Base-by-base conservation (phyloP, 1,284 basidiomycete species). In the Exobasidium cylindrosporum region DNA sequence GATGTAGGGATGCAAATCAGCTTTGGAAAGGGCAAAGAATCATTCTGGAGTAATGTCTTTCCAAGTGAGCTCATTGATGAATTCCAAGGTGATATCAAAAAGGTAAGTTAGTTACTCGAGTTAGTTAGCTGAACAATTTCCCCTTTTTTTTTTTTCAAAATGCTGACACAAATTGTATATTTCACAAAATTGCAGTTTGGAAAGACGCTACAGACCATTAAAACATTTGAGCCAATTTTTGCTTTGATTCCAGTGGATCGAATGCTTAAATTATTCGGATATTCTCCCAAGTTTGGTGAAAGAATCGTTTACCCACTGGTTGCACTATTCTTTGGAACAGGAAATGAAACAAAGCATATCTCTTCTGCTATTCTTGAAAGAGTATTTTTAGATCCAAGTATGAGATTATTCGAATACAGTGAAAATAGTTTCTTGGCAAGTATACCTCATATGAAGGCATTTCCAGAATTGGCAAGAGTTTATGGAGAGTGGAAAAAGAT, bases 241-340 rank as follows among this genome's bases (percentile, higher is more conserved):
- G 70, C 74, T 30, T 66, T 74, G 24, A 73, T 76, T 52, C 74
- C 74, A 7, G 72, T 76, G 11, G 61, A 69, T 45, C 49, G 61
- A 4, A 74, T 74, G 72, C 57, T 76, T 30, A 65, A 64, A 53
- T 58, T 76, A 60, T 74, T 76, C 56, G 66, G 71, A 11, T 76
- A 71, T 57, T 66, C 67, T 1, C 66, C 71, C 54, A 84, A 83
- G 61, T 87, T 86, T 67, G 85, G 84, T 2, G 84, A 86, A 64
- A 80, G 83, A 40, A 84, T 86, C 80, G 83, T 86, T 4, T 86
- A 84, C 64, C 85, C 86, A 2, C 81, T 86, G 11, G 84, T 85
- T 7, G 85, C 85, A 0, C 80, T 87, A 40, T 86, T 86, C 77
- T 78, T 86, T 83, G 85, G 84, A 21, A 86, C 85, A n/a, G 85